phyloP scores from a whole-genome alignment of 768 basidiomycete species.

The Boletellus emodensis region DNA sequence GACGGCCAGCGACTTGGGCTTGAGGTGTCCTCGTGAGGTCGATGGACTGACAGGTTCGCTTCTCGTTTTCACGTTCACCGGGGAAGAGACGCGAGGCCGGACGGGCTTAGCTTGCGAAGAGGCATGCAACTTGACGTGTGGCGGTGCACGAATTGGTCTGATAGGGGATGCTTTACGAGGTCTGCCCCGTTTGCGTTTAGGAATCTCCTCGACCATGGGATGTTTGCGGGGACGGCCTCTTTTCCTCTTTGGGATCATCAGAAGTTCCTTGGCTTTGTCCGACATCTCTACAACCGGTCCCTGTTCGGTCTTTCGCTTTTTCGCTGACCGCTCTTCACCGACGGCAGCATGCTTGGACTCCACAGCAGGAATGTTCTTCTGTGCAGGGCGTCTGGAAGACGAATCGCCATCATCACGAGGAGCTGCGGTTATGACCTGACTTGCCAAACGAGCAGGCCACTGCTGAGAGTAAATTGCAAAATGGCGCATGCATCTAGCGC shows the following conservation, averaged over 20 bases:
- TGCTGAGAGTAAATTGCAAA: slow-evolving; percentile 67
- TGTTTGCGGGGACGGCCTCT: slow-evolving; percentile 35
- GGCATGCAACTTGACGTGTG: slow-evolving; percentile 8
- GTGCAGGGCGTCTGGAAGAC: slow-evolving; percentile 46
- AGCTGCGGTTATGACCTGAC: slow-evolving; percentile 41
- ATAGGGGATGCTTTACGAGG: slow-evolving; percentile 29
- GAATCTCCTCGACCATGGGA: slow-evolving; percentile 27
- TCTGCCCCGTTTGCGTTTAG: slow-evolving; percentile 35
- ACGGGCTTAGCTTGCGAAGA: slow-evolving; percentile 9
- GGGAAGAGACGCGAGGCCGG: slow-evolving; percentile 15
- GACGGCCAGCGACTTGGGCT: slow-evolving; percentile 42
- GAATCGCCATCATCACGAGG: slow-evolving; percentile 43
- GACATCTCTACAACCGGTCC: slow-evolving; percentile 29
- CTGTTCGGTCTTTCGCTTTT: slow-evolving; percentile 48
- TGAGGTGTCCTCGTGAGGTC: slow-evolving; percentile 24
- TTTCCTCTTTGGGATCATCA: slow-evolving; percentile 30
- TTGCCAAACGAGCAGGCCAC: slow-evolving; percentile 65
- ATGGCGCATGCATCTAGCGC: slow-evolving; percentile 70
- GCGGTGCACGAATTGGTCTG: slow-evolving; percentile 7
- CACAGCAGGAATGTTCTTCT: slow-evolving; percentile 45
- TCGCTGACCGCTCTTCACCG: slow-evolving; percentile 40
- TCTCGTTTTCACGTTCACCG: slow-evolving; percentile 19
- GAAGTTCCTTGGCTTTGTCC: slow-evolving; percentile 32
- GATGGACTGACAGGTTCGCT: slow-evolving; percentile 23
- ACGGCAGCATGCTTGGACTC: slow-evolving; percentile 54